These are phyloP conservation scores for Quercus tomentella DNA, from an alignment of 331 rosid genomes.

Conservation along the genomic window DNA sequence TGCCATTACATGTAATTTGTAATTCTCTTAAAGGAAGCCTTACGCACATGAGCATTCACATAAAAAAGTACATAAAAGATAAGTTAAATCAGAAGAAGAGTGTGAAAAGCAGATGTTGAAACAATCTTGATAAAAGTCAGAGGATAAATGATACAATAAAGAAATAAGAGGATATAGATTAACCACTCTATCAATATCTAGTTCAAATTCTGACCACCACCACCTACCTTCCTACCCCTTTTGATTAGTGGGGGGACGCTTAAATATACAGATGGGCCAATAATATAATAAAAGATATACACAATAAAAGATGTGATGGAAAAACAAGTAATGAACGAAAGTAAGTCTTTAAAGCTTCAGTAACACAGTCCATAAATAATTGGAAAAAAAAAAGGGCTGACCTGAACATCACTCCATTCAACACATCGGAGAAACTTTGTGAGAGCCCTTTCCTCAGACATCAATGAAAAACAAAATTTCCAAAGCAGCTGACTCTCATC, in stretches of 20 bases:
- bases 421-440: slow-evolving; percentile 95
- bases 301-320: not conserved
- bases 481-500: slow-evolving; percentile 95
- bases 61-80: too few relatives aligned
- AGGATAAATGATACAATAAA: too few relatives aligned
- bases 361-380: not conserved
- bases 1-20: too few relatives aligned
- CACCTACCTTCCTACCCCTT: not conserved
- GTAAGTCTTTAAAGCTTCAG: not conserved
- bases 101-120: too few relatives aligned
- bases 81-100: too few relatives aligned
- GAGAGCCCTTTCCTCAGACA: slow-evolving; percentile 98
- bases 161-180: too few relatives aligned
- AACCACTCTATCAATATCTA: too few relatives aligned
- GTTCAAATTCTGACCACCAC: not conserved
- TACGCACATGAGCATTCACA: too few relatives aligned
- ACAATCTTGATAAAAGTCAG: too few relatives aligned
- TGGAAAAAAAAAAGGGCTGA: slow-evolving; percentile 18
- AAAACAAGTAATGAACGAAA: not conserved
- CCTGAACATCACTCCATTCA: slow-evolving; percentile 99
- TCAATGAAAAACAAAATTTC: slow-evolving; percentile 98
- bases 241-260: not conserved
- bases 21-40: too few relatives aligned
- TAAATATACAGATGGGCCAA: not conserved
- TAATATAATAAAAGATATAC: not conserved